Evolutionary conservation across 768 basidiomycete genomes (phyloP), one percentile per base, ranked within the genome.

Genomic region (Leccinum disarticulatum): DNA sequence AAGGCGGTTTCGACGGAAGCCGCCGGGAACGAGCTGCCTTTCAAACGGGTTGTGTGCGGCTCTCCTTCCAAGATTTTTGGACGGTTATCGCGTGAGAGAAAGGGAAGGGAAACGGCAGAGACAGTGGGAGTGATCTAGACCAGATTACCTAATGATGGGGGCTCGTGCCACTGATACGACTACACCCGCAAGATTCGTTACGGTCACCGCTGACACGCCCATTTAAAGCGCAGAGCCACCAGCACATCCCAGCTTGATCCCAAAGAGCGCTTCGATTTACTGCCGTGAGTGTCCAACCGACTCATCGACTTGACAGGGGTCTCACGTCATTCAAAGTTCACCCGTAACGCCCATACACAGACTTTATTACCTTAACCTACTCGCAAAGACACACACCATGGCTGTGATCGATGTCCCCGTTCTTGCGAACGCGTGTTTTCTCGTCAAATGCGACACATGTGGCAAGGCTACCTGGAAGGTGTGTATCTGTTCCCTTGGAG

Each of bases 381-480:
- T 61, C 61, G 60, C 62, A 57, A 63, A 57, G 63, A 62, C 57
- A 61, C 57, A 61, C 57, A 49, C 51, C 49, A 76, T 76, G 73
- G 63, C 63, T 53, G 52, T 54, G 31, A 54, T 58, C 52, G 59
- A 67, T 53, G 36, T 38, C 53, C 52, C 69, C 64, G 64, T 73
- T 64, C 84, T 80, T 57, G 79, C 78, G 62, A 76, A 88, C 68
- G 65, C 72, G 59, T 91, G 89, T 76, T 81, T 73, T 69, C 64
- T 73, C 61, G 84, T 86, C 59, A 78, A 79, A 59, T 91, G 89
- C 74, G 73, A 71, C 54, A 76, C 72, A 59, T 91, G 89, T 71
- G 80, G 80, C 53, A 90, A 90, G 79, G 83, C 76, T 27, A 90
- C 86, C 19, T 91, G 89, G 90, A 77, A 69, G 77, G 89, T 89